These are phyloP conservation scores for Tolypocladium capitatum DNA, from an alignment of 2,329 filamentous ascomycete species.

Conservation along the genomic window DNA sequence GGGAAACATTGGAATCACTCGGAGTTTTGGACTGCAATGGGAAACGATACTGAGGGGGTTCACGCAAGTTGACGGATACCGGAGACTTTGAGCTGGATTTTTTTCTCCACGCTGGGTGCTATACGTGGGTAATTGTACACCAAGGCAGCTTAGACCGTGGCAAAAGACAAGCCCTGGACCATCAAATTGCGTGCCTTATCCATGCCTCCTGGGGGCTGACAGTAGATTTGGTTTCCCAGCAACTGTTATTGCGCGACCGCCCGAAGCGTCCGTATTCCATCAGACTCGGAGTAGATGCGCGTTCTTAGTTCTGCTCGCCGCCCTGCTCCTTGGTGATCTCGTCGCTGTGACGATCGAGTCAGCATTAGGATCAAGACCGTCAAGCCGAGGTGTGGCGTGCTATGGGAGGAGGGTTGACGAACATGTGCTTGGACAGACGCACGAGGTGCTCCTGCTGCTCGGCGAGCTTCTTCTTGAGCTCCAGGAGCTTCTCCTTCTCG, in stretches of 20 bases:
- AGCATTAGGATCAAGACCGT: slow-evolving; percentile 1
- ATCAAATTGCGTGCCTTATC: slow-evolving; percentile 5
- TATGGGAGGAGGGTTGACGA: slow-evolving; percentile 18
- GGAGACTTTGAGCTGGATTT: slow-evolving; percentile 4
- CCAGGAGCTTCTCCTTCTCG: slow-evolving; percentile 79
- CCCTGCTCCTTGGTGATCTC: slow-evolving; percentile 62
- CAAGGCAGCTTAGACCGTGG: slow-evolving; percentile 16
- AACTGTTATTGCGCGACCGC: background rate
- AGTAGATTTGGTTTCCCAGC: background rate
- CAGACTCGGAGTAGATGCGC: background rate
- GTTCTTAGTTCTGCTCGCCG: slow-evolving; percentile 47
- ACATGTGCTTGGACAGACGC: slow-evolving; percentile 81
- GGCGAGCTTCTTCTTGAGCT: slow-evolving; percentile 58
- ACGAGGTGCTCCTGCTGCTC: slow-evolving; percentile 75
- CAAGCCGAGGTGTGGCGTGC: background rate
- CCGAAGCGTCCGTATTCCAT: background rate
- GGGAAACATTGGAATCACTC: background rate
- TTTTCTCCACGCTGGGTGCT: slow-evolving; percentile 7
- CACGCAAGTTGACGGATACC: slow-evolving; percentile 5
- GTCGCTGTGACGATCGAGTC: slow-evolving; percentile 39
- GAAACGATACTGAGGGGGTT: slow-evolving; percentile 1
- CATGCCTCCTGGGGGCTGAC: background rate
- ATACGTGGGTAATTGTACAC: slow-evolving; percentile 25
- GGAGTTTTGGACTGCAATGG: slow-evolving; percentile 3
- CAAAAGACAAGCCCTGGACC: slow-evolving; percentile 11